phyloP scores from a whole-genome alignment of 2,329 filamentous ascomycete species.

The Nemania sp. region DNA sequence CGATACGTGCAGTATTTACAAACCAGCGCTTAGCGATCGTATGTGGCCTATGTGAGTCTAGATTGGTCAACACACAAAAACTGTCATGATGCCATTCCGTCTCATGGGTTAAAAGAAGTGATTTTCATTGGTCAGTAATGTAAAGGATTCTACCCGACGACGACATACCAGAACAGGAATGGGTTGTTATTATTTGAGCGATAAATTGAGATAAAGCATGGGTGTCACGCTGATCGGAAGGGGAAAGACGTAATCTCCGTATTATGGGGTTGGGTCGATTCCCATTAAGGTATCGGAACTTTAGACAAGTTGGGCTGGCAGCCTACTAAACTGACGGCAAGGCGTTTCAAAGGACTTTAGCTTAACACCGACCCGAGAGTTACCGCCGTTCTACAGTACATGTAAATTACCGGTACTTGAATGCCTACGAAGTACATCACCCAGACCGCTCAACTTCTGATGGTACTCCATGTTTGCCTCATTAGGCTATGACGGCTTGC shows the following conservation, averaged over 20 bases:
- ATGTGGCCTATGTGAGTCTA: too few species aligned
- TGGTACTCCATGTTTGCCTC: too few species aligned
- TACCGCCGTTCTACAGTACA: constrained; percentile 8
- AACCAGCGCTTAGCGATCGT: too few species aligned
- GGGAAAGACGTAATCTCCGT: constrained; percentile 27
- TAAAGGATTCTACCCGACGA: constrained; percentile 14
- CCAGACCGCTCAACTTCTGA: too few species aligned
- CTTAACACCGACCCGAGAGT: constrained; percentile 12
- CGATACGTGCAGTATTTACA: too few species aligned
- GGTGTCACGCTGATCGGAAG: too few species aligned
- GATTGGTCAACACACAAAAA: too few species aligned
- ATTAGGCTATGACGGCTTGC: not conserved
- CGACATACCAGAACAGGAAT: constrained; percentile 9
- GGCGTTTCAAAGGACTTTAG: constrained; percentile 19
- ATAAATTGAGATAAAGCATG: constrained; percentile 10
- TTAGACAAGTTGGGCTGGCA: constrained; percentile 2
- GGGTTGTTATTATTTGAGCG: constrained; percentile 1
- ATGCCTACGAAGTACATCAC: not conserved
- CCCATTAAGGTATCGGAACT: constrained; percentile 13
- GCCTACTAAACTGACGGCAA: constrained; percentile 12
- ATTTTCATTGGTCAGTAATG: constrained; percentile 5
- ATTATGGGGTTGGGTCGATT: constrained; percentile 10
- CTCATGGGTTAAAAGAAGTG: not conserved
- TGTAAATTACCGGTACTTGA: too few species aligned
- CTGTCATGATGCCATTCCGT: not conserved